phyloP scores from a whole-genome alignment of 2,329 filamentous ascomycete species.

The Alternaria triticimaculans region DNA sequence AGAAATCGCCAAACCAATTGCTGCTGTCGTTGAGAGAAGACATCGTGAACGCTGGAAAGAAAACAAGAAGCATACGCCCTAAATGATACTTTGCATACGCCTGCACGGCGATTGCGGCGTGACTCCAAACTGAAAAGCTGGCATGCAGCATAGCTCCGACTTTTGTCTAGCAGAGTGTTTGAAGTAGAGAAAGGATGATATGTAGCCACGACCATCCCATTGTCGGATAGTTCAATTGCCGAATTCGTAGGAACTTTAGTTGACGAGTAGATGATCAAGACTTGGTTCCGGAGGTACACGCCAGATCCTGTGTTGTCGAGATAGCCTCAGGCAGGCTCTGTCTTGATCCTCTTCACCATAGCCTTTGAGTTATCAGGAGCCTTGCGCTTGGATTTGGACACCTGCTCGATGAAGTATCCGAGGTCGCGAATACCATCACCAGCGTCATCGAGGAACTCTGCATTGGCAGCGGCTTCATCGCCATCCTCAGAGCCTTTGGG shows the following conservation, averaged over 20 bases:
- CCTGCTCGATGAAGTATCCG: too few relatives aligned
- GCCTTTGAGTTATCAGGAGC: too few relatives aligned
- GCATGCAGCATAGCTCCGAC: not conserved
- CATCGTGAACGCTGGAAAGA: not conserved
- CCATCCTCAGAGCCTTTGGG: too few relatives aligned
- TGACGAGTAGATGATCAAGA: not conserved
- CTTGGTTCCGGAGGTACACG: not conserved
- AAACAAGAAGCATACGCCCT: not conserved
- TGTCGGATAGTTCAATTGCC: not conserved
- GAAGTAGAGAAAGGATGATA: not conserved
- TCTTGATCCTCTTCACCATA: too few relatives aligned
- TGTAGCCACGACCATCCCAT: fast-evolving
- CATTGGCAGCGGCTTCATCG: too few relatives aligned
- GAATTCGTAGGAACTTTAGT: not conserved
- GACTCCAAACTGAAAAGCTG: not conserved
- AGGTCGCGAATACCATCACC: too few relatives aligned
- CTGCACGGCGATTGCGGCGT: not conserved
- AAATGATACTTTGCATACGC: not conserved
- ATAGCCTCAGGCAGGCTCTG: too few relatives aligned
- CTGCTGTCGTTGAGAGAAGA: not conserved
- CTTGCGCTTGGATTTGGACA: too few relatives aligned
- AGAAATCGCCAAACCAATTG: not conserved
- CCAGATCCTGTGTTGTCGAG: too few relatives aligned
- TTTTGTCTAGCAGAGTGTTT: not conserved
- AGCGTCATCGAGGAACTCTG: too few relatives aligned